A percentile compares a stretch with the other conserved stretches of the same genome.
Evolutionary conservation across 345 rosid genomes (phyloP).

Genomic region (Hibiscus syriacus): DNA sequence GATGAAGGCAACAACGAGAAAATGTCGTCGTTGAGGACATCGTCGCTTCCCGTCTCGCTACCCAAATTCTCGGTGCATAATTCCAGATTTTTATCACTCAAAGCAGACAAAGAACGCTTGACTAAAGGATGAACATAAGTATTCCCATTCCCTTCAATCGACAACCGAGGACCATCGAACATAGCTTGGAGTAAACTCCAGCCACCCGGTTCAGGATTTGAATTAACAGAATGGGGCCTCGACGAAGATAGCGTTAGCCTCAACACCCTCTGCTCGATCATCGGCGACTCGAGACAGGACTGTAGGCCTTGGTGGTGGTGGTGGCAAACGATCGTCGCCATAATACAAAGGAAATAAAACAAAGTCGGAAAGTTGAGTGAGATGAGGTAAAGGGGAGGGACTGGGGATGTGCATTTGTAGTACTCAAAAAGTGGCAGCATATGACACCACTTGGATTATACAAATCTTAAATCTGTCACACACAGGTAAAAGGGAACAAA

Average conservation of each 20-base stretch:
- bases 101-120: constrained; percentile 37
- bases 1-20: constrained; percentile 25
- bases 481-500: constrained; percentile 21
- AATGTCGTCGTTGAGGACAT: constrained; percentile 19
- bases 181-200: constrained; percentile 53
- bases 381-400: constrained; percentile 18
- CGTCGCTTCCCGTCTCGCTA: constrained; percentile 67
- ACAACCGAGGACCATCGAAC: constrained; percentile 15
- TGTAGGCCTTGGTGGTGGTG: constrained; percentile 63
- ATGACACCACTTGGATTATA: constrained; percentile 35
- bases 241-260: constrained; percentile 56
- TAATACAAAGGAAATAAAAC: constrained; percentile 7
- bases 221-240: constrained; percentile 15
- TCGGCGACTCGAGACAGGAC: constrained; percentile 48
- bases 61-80: constrained; percentile 84
- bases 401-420: constrained; percentile 45
- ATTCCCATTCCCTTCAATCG: constrained; percentile 18
- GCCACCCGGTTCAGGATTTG: constrained; percentile 22
- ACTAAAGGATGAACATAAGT: constrained; percentile 37
- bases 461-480: constrained; percentile 30
- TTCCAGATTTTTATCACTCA: constrained; percentile 67
- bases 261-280: constrained; percentile 44
- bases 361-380: constrained; percentile 1
- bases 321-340: constrained; percentile 68
- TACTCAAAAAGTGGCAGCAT: constrained; percentile 23